Conservation (phyloP, 169 alveolate species). For the Besnoitia besnoiti region DNA sequence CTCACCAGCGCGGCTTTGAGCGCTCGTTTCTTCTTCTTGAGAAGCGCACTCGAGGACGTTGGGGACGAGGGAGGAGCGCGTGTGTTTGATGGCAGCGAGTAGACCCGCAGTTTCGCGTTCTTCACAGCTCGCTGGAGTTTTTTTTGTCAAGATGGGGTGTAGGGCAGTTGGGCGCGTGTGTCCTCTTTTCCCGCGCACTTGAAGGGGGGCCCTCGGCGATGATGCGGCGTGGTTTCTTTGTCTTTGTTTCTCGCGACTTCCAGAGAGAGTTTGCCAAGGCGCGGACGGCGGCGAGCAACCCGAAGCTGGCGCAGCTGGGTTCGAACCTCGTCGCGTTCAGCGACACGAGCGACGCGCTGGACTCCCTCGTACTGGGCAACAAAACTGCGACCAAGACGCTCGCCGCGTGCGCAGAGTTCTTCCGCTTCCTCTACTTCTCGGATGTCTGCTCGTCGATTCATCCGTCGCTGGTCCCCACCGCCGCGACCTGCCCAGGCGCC, state of each 20-base stretch:
- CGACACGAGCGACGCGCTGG: slow-evolving; percentile 19
- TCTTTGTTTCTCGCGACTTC: background rate
- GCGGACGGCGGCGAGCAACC: background rate
- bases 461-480: background rate
- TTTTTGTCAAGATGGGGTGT: too few species aligned
- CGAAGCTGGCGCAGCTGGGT: background rate
- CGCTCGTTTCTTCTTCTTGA: too few species aligned
- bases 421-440: slow-evolving; percentile 9
- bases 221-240: background rate
- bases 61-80: too few species aligned
- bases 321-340: background rate
- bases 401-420: background rate
- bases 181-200: too few species aligned
- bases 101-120: too few species aligned
- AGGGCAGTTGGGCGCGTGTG: too few species aligned
- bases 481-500: background rate
- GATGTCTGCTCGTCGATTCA: slow-evolving; percentile 7
- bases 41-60: too few species aligned
- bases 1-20: too few species aligned
- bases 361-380: background rate
- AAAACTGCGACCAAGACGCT: background rate
- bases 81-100: too few species aligned
- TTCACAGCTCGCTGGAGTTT: too few species aligned
- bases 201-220: too few species aligned
- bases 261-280: slow-evolving; percentile 17